A percentile compares a stretch with the other conserved stretches of the same genome.
These are phyloP conservation scores for Fusarium vanettenii DNA, from an alignment of 2,329 filamentous ascomycete genomes.

Conservation along the genomic window DNA sequence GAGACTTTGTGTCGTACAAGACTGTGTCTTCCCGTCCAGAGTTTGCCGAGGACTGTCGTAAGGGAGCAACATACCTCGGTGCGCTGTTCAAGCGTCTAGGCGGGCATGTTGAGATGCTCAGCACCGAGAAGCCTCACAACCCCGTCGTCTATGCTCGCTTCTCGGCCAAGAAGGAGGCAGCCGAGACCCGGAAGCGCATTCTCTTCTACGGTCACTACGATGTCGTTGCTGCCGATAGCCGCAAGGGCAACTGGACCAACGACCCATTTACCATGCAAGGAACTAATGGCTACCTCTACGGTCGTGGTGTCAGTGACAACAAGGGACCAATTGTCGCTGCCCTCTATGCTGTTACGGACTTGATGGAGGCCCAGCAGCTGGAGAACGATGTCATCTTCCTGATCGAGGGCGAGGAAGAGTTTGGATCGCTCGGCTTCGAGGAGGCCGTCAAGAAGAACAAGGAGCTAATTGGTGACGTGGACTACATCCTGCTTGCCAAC, in stretches of 20 bases:
- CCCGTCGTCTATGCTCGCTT: slow-evolving; percentile 95
- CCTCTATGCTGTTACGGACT: slow-evolving; percentile 90
- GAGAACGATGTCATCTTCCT: slow-evolving; percentile 92
- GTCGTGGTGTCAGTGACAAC: slow-evolving; percentile 96
- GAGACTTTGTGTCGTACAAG: slow-evolving; percentile 90
- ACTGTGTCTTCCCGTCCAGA: slow-evolving; percentile 89
- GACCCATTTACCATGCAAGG: slow-evolving; percentile 93
- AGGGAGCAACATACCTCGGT: slow-evolving; percentile 90
- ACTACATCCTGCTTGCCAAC: slow-evolving; percentile 95
- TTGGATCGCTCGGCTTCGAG: slow-evolving; percentile 90
- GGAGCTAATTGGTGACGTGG: slow-evolving; percentile 85
- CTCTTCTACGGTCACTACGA: slow-evolving; percentile 99
- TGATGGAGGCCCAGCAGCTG: slow-evolving; percentile 84
- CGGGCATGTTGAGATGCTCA: slow-evolving; percentile 90
- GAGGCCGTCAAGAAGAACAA: slow-evolving; percentile 85
- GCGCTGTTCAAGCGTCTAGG: slow-evolving; percentile 93
- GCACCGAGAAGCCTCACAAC: slow-evolving; percentile 82
- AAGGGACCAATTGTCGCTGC: slow-evolving; percentile 96
- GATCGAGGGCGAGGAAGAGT: slow-evolving; percentile 97
- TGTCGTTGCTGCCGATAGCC: slow-evolving; percentile 89
- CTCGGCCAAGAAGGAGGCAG: slow-evolving; percentile 75
- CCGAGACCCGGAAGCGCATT: slow-evolving; percentile 81
- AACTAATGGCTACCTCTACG: slow-evolving; percentile 92
- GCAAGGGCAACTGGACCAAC: slow-evolving; percentile 83
- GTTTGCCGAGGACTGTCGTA: slow-evolving; percentile 90